These are phyloP conservation scores for Dactylis glomerata DNA, from an alignment of 176 grass and related monocot genomes.

Conservation along the genomic window DNA sequence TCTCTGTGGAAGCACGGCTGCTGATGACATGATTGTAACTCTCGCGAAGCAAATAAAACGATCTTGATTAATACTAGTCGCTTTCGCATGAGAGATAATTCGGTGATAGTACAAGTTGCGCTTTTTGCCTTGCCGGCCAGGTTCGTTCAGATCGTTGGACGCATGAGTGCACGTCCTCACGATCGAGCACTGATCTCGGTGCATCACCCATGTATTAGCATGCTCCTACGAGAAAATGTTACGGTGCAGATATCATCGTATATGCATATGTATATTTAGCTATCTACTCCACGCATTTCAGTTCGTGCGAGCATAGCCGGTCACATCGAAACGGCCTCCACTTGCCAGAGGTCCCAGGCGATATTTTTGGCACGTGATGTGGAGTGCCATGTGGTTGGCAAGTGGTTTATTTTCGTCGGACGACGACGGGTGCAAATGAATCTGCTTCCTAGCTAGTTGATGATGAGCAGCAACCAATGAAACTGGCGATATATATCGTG, in stretches of 20 bases:
- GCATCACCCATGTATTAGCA: too few relatives aligned
- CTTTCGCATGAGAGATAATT: neutral
- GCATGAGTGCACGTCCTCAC: too few relatives aligned
- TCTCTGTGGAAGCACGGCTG: neutral
- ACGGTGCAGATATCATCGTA: too few relatives aligned
- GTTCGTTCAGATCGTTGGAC: neutral
- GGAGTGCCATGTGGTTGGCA: neutral
- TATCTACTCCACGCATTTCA: too few relatives aligned
- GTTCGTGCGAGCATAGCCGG: too few relatives aligned
- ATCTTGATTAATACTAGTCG: neutral
- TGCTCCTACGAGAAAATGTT: too few relatives aligned
- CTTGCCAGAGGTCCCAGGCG: neutral
- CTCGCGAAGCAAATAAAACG: neutral
- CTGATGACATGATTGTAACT: neutral
- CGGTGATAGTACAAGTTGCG: neutral
- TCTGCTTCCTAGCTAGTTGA: neutral
- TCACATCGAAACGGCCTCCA: neutral
- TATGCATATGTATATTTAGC: too few relatives aligned
- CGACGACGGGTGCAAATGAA: neutral
- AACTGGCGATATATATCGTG: neutral
- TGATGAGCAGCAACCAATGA: neutral
- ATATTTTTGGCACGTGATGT: neutral
- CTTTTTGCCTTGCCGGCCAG: neutral
- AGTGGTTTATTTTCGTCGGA: neutral
- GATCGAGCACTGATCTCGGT: too few relatives aligned